These are phyloP conservation scores for Camellia japonica DNA, from an alignment of 148 eudicot species.

Conservation along the genomic window DNA sequence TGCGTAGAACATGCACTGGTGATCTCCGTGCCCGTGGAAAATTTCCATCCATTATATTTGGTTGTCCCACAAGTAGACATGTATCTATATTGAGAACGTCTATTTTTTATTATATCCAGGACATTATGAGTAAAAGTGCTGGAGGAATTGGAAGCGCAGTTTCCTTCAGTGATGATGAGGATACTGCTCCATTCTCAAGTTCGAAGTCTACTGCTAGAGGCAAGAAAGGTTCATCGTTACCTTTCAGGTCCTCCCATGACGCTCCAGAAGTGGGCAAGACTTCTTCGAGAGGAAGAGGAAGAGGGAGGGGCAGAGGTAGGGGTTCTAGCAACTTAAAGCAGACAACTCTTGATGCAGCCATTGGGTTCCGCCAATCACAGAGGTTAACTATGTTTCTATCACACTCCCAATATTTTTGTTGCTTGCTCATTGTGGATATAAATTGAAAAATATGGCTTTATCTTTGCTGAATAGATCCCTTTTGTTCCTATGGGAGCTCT, in stretches of 20 bases:
- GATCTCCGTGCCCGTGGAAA: not conserved
- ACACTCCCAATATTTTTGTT: not conserved
- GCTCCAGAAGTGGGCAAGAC: conserved; percentile 51
- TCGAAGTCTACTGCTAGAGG: conserved; percentile 50
- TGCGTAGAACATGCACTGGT: not conserved
- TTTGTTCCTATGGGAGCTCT: not conserved
- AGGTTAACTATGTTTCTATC: conserved; percentile 39
- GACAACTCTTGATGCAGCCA: conserved; percentile 79
- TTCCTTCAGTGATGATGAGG: conserved; percentile 94
- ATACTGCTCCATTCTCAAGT: conserved; percentile 41
- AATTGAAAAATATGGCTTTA: conserved; percentile 10
- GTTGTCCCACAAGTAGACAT: not conserved
- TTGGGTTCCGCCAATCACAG: conserved; percentile 69
- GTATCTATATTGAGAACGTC: not conserved
- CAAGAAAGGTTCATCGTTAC: conserved; percentile 44
- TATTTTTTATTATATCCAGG: conserved; percentile 30
- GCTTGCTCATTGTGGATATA: not conserved
- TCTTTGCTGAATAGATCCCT: not conserved
- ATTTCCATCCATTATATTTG: not conserved
- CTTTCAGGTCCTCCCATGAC: conserved; percentile 42
- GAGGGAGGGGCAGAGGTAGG: conserved; percentile 81
- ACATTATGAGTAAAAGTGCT: conserved; percentile 40
- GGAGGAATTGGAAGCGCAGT: conserved; percentile 54
- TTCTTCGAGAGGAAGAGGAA: conserved; percentile 75
- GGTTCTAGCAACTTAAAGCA: conserved; percentile 67